Evolutionary conservation across 2,329 filamentous ascomycete genomes (phyloP), one percentile per base, ranked within the genome.

Genomic region (Hymenoscyphus fraxineus): DNA sequence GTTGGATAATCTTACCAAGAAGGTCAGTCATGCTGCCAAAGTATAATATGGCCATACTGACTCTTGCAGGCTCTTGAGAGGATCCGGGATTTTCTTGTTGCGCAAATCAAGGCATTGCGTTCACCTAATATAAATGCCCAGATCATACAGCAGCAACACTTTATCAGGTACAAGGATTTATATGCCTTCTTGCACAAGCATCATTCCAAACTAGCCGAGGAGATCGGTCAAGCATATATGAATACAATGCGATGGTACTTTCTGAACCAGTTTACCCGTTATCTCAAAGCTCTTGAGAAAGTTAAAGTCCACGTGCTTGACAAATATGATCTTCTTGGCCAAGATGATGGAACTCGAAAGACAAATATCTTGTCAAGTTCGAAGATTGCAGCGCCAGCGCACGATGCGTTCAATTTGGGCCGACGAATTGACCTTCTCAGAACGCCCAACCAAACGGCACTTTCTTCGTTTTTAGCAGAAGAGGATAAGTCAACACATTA

Each of bases 181-280:
- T 99, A 89, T 77, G 83, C 86, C 6, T 99, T 98, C 74, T 82
- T 99, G 39, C 87, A 92, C 65, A 88, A 86, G 70, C 90, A 94
- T 69, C 93, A 98, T 72, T 81, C 90, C 0, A 83, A 86, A n/a
- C 85, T 99, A 6, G 92, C 92, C 9, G 89, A 93, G 61, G 92
- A 99, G 77, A 96, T 99, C 69, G 88, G 88, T 9, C 90, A 92
- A 75, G 95, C 96, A 3, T 99, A 99, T 73, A 89, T 96, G 80
- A 97, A 97, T 76, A 99, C 96, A 0, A 99, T 99, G 92, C 87
- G 93, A 61, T 99, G 95, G 95, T 99, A 99, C 74, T 98, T 98
- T 75, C 79, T 90, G 61, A 95, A 90, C 69, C 92, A 97, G 76
- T 99, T 99, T 74, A 88, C 86, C 3, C 88, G 94, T 40, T 99